A percentile compares a stretch with the other conserved stretches of the same genome.
Conservation (phyloP, 176 grass and related monocot species). For the Musa schizocarpa region DNA sequence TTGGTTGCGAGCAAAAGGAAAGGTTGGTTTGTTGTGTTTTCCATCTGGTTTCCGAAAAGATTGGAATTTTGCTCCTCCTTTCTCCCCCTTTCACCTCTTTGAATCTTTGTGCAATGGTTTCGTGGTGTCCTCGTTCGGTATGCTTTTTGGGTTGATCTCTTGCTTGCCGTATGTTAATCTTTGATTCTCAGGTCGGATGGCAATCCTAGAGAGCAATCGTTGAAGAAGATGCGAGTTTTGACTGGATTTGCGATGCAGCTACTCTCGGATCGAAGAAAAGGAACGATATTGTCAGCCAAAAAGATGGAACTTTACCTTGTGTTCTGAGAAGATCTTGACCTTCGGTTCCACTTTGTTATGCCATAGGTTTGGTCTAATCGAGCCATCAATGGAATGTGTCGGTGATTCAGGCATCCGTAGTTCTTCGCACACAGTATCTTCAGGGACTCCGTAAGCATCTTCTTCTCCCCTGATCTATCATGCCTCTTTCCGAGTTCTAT, state of each 20-base stretch:
- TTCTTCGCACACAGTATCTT: background rate
- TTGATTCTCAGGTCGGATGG: background rate
- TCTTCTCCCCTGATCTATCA: background rate
- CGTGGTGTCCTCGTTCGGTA: background rate
- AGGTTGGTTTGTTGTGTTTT: background rate
- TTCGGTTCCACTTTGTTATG: background rate
- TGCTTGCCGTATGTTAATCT: background rate
- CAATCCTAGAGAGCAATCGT: background rate
- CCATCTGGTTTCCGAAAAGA: background rate
- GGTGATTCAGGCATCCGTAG: background rate
- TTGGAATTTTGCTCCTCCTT: background rate
- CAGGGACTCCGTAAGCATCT: background rate
- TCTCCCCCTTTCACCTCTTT: background rate
- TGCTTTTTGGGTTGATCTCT: background rate
- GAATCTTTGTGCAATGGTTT: background rate
- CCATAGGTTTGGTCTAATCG: background rate
- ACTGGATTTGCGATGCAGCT: background rate
- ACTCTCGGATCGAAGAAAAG: background rate
- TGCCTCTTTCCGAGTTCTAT: slow-evolving; percentile 13
- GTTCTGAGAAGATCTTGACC: background rate
- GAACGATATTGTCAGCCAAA: background rate
- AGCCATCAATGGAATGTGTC: background rate
- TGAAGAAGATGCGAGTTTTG: background rate
- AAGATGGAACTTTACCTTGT: background rate
- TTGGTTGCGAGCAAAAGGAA: background rate